Percentiles rank a stretch among this genome's conserved stretches.
Evolutionary conservation across 2,329 filamentous ascomycete genomes (phyloP).

Genomic region (Aspergillus bombycis): DNA sequence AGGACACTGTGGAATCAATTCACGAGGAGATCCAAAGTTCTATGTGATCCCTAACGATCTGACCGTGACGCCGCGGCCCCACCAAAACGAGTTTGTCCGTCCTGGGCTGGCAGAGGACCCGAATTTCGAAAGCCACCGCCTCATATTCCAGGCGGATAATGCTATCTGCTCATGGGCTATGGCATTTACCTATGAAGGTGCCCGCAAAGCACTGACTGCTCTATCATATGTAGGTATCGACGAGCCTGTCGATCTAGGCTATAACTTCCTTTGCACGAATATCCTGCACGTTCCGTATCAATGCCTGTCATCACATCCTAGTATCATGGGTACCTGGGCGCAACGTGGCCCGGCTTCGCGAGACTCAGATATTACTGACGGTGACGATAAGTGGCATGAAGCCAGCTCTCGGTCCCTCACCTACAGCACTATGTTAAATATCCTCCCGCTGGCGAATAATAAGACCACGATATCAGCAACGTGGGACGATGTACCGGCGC

Average conservation of each 20-base stretch:
- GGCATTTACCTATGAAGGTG: conserved; percentile 3
- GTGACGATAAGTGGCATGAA: not conserved
- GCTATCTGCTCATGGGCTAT: not conserved
- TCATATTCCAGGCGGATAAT: not conserved
- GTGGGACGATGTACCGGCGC: not conserved
- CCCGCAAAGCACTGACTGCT: not conserved
- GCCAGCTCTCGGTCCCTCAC: not conserved
- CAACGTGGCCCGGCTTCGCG: not conserved
- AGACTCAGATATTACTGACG: conserved; percentile 3
- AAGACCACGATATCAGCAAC: not conserved
- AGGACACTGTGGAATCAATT: conserved; percentile 1
- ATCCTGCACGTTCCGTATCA: not conserved
- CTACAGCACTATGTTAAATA: conserved; percentile 3
- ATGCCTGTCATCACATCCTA: not conserved
- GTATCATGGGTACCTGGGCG: not conserved
- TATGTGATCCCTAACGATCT: conserved; percentile 4
- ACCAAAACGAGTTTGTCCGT: conserved; percentile 1
- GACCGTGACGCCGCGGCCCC: not conserved
- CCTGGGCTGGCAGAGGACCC: not conserved
- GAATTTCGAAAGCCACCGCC: not conserved
- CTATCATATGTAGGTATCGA: not conserved
- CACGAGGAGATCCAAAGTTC: not conserved
- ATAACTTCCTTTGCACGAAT: not conserved
- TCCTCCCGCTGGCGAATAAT: not conserved
- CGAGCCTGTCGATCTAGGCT: conserved; percentile 1